Base-by-base conservation (phyloP, 2,329 filamentous ascomycete species). In the Talaromyces sp. region DNA sequence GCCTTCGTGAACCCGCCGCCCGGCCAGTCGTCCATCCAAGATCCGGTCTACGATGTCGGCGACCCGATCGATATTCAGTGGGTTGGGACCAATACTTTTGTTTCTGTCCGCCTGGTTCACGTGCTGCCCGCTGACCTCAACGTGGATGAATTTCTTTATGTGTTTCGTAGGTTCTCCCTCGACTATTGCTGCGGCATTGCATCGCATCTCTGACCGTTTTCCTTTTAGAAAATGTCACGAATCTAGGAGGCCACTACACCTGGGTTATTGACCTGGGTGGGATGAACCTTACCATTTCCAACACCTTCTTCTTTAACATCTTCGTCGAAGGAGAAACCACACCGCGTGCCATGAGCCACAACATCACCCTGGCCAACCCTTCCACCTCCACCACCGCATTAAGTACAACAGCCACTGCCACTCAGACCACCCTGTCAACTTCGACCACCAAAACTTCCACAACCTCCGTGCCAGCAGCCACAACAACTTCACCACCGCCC, bases 241-340 rank as follows among this genome's bases (percentile, higher is more conserved):
- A 61, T 41, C 35, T 61, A 29, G 59, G 41, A 19, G 55, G 59
- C 17, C 56, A 58, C 31, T 61, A 41, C 56, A 58, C 56, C n/a
- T 61, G 59, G 59, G 3, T 21, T n/a, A 58, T 61, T 43, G 31
- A 38, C 11, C 52, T 61, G 38, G 41, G 41, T 13, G 19, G 55
- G 11, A 61, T 61, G 59, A 61, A 61, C 24, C 59, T 61, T 26
- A 55, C 56, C n/a, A 52, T 24, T 26, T 58, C 59, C n/a, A 17
- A 50, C 7, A 19, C 43, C n/a, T 61, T 61, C 43, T 56, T 56
- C 56, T 58, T 61, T 56, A 52, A 56, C 26, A 55, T 61, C 32
- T 61, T 52, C 46, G n/a, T 61, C 43, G 55, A 58, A 32, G 59
- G 59, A 35, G 51, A 61, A 51, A 55, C 29, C 13, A 32, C 55